Evolutionary conservation across 768 basidiomycete genomes (phyloP).

Genomic region (Hypsizygus marmoreus): DNA sequence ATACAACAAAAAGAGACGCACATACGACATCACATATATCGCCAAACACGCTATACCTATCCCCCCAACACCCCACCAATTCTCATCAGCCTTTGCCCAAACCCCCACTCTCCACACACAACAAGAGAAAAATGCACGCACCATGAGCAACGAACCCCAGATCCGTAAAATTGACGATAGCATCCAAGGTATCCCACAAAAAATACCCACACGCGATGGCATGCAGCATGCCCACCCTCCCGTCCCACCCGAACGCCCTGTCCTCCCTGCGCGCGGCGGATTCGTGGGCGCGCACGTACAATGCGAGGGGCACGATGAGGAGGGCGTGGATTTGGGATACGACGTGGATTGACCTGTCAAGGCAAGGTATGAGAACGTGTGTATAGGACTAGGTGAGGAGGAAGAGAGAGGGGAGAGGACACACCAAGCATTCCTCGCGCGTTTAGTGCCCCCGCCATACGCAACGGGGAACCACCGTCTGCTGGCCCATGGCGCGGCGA

Average conservation of each 20-base stretch:
- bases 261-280: slow-evolving; percentile 52
- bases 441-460: slow-evolving; percentile 48
- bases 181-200: slow-evolving; percentile 81
- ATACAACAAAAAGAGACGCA: slow-evolving; percentile 34
- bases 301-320: slow-evolving; percentile 64
- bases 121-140: slow-evolving; percentile 19
- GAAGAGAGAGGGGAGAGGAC: slow-evolving; percentile 16
- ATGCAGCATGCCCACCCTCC: slow-evolving; percentile 53
- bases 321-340: slow-evolving; percentile 76
- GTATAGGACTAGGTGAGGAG: neutral
- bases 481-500: slow-evolving; percentile 57
- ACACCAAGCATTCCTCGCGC: slow-evolving; percentile 64
- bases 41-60: slow-evolving; percentile 63
- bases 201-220: slow-evolving; percentile 84
- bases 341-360: slow-evolving; percentile 63
- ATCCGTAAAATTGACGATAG: slow-evolving; percentile 66
- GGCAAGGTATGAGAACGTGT: slow-evolving; percentile 13
- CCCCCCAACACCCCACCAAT: no score
- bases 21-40: slow-evolving; percentile 73
- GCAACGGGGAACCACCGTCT: slow-evolving; percentile 46
- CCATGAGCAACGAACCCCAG: slow-evolving; percentile 82
- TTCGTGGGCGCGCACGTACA: slow-evolving; percentile 46
- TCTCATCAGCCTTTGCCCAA: neutral
- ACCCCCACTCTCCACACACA: neutral
- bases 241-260: slow-evolving; percentile 77